These are phyloP conservation scores for Boletus pseudo-olivaceus DNA, from an alignment of 768 basidiomycete genomes.

Conservation along the genomic window DNA sequence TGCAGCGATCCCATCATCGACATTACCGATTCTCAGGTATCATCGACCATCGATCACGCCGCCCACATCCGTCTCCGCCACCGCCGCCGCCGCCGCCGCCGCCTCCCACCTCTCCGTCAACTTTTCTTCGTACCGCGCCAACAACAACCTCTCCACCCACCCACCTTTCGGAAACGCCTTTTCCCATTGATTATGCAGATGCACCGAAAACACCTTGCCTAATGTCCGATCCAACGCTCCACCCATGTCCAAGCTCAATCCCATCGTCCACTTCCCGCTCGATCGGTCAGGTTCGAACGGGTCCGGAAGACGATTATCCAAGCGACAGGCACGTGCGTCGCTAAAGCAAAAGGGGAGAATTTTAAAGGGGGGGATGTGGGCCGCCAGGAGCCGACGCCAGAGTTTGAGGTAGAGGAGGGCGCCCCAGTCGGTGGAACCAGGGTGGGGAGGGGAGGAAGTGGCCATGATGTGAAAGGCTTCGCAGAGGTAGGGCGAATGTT, in stretches of 20 bases:
- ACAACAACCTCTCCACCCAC: constrained; percentile 81
- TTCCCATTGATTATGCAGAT: constrained; percentile 96
- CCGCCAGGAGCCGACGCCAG: constrained; percentile 77
- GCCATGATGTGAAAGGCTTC: constrained; percentile 93
- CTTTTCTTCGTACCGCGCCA: constrained; percentile 55
- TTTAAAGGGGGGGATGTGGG: constrained; percentile 77
- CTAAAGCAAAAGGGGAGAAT: constrained; percentile 94
- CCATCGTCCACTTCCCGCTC: constrained; percentile 65
- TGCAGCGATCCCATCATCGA: not conserved
- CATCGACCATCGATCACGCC: not conserved
- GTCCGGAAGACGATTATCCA: constrained; percentile 91
- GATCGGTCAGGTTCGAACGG: constrained; percentile 65
- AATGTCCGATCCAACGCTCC: constrained; percentile 63
- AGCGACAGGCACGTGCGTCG: constrained; percentile 86
- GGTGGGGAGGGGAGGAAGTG: constrained; percentile 63
- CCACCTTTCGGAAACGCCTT: constrained; percentile 79
- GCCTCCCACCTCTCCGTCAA: constrained; percentile 10
- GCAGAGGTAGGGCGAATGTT: constrained; percentile 93
- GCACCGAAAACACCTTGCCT: constrained; percentile 77
- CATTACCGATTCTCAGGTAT: not conserved
- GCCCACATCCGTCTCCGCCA: not conserved
- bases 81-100: not conserved
- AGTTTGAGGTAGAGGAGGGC: constrained; percentile 87
- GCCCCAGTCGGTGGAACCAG: constrained; percentile 92
- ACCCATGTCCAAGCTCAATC: constrained; percentile 55